Evolutionary conservation across 192 early-diverging fungal genomes (phyloP).

Genomic region (Entomortierella parvispora): DNA sequence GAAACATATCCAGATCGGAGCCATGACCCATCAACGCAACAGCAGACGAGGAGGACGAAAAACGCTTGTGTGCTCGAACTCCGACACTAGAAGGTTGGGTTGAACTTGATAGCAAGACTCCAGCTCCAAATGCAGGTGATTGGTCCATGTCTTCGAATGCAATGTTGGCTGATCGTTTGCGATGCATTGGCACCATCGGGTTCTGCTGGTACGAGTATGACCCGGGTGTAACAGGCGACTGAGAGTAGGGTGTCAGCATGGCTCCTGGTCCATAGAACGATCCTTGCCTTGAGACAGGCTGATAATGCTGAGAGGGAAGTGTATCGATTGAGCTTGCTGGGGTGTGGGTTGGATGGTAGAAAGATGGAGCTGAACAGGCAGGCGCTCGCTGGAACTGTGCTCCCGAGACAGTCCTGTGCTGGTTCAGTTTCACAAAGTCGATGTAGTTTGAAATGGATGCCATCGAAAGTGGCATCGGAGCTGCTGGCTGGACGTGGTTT

Average conservation of each 20-base stretch:
- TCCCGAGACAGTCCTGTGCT: conserved; percentile 16
- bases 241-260: background rate
- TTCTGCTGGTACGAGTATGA: conserved; percentile 15
- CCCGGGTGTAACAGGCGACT: conserved; percentile 3
- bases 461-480: conserved; percentile 25
- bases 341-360: conserved; percentile 7
- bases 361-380: background rate
- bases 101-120: background rate
- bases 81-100: background rate
- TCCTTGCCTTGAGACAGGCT: background rate
- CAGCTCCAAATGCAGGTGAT: conserved; percentile 7
- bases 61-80: conserved; percentile 35
- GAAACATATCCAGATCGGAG: conserved; percentile 13
- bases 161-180: conserved; percentile 43
- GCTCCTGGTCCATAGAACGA: background rate
- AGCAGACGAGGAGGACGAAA: conserved; percentile 35
- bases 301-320: conserved; percentile 5
- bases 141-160: conserved; percentile 44
- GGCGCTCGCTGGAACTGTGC: conserved; percentile 18
- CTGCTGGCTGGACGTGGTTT: background rate
- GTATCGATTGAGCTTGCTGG: background rate
- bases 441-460: conserved; percentile 41
- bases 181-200: conserved; percentile 12
- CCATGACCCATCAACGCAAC: conserved; percentile 11
- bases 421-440: conserved; percentile 32